These are phyloP conservation scores for Xylariaceae sp. DNA, from an alignment of 2,329 filamentous ascomycete genomes.

Conservation along the genomic window DNA sequence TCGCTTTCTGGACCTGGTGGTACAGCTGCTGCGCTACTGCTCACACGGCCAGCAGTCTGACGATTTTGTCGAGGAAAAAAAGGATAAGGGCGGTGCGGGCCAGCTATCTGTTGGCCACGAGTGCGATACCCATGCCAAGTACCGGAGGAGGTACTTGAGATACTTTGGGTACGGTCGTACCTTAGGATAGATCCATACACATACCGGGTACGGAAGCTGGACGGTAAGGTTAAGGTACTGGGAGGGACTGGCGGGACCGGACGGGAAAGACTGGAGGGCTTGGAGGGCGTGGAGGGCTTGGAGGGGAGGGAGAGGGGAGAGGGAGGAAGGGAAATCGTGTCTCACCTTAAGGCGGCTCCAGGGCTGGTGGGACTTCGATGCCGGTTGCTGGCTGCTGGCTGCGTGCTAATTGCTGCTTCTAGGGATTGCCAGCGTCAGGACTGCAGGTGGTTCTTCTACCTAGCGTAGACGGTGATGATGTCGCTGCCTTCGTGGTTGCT, in stretches of 20 bases:
- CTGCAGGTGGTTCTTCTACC: background rate
- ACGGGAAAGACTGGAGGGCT: too few species aligned
- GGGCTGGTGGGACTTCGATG: background rate
- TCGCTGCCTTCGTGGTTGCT: background rate
- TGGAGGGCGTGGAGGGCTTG: background rate
- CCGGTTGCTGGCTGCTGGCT: background rate
- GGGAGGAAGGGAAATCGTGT: slow-evolving; percentile 25
- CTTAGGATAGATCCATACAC: too few species aligned
- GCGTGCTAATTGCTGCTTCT: slow-evolving; percentile 7
- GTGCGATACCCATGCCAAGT: slow-evolving; percentile 27
- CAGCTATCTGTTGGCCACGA: slow-evolving; percentile 29
- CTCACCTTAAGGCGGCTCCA: slow-evolving; percentile 24
- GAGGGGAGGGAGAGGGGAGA: slow-evolving; percentile 13
- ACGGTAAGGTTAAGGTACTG: too few species aligned
- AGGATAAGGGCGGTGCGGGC: slow-evolving; percentile 31
- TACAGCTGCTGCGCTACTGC: slow-evolving; percentile 10
- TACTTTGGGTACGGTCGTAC: slow-evolving; percentile 2
- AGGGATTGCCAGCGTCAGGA: background rate
- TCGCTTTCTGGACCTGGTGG: slow-evolving; percentile 21
- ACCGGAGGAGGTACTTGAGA: slow-evolving; percentile 15
- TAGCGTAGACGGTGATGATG: background rate
- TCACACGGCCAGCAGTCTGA: slow-evolving; percentile 20
- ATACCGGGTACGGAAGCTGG: too few species aligned
- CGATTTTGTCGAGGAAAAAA: slow-evolving; percentile 17
- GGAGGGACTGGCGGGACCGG: too few species aligned